phyloP scores from a whole-genome alignment of 2,329 filamentous ascomycete species.

The Furcasterigmium sp. region DNA sequence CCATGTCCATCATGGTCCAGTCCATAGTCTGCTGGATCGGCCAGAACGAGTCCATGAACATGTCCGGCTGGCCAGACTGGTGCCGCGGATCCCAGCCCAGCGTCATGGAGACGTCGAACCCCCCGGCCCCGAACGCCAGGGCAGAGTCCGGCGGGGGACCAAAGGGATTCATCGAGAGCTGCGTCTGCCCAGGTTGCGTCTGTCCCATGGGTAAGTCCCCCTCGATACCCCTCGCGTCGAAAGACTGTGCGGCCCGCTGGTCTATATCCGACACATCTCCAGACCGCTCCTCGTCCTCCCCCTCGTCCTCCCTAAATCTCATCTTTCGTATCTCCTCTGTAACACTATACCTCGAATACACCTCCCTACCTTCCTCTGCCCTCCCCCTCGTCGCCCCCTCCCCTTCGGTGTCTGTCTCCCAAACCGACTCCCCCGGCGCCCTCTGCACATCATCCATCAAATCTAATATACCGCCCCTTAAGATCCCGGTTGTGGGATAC shows the following conservation, averaged over 20 bases:
- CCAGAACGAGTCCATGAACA: not conserved
- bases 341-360: conserved; percentile 9
- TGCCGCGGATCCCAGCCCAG: not conserved
- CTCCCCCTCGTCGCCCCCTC: not conserved
- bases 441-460: conserved; percentile 8
- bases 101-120: not conserved
- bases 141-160: not conserved
- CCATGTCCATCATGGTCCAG: conserved; percentile 5
- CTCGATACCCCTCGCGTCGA: not conserved
- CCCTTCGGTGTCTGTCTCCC: conserved; percentile 1
- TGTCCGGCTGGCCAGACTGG: not conserved
- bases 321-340: conserved; percentile 10
- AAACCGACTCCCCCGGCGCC: conserved; percentile 2
- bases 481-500: conserved; percentile 6
- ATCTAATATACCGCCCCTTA: conserved; percentile 5
- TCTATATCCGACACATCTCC: not conserved
- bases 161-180: conserved; percentile 2
- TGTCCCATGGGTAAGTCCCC: not conserved
- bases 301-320: conserved; percentile 5
- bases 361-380: not conserved
- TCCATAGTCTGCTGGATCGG: not conserved
- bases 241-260: not conserved
- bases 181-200: not conserved
- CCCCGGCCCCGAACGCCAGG: conserved; percentile 1
- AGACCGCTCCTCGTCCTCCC: not conserved